phyloP scores from a whole-genome alignment of 2,329 filamentous ascomycete genomes.

The Alternaria postmessia region DNA sequence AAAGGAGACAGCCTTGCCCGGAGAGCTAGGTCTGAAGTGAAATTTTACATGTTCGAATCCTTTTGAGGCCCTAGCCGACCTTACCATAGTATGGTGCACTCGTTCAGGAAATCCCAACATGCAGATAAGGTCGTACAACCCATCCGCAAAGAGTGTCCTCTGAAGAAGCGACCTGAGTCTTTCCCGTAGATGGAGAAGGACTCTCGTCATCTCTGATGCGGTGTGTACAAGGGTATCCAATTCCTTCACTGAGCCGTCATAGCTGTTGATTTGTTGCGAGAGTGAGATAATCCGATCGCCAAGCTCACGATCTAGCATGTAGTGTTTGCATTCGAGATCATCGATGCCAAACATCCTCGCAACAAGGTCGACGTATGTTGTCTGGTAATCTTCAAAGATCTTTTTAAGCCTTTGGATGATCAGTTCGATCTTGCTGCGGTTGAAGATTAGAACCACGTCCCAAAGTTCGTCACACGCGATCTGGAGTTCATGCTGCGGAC shows the following conservation, averaged over 20 bases:
- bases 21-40: not conserved
- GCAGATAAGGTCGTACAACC: constrained; percentile 17
- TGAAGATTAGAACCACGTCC: not conserved
- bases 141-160: constrained; percentile 8
- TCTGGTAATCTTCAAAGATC: not conserved
- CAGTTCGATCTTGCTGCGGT: not conserved
- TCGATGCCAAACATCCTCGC: not conserved
- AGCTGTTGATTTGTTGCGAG: not conserved
- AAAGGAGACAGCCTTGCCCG: not conserved
- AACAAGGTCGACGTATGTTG: not conserved
- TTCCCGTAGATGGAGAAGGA: not conserved
- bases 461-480: constrained; percentile 1
- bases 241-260: not conserved
- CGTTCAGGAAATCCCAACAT: constrained; percentile 17
- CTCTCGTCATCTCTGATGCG: not conserved
- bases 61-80: not conserved
- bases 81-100: constrained; percentile 12
- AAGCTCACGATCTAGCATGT: constrained; percentile 6
- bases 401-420: not conserved
- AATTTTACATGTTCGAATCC: not conserved
- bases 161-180: constrained; percentile 14
- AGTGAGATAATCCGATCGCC: constrained; percentile 8
- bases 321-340: not conserved
- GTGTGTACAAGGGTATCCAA: constrained; percentile 2
- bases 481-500: not conserved